phyloP scores from a whole-genome alignment of 2,329 filamentous ascomycete genomes.

The Cladosporium sp. region DNA sequence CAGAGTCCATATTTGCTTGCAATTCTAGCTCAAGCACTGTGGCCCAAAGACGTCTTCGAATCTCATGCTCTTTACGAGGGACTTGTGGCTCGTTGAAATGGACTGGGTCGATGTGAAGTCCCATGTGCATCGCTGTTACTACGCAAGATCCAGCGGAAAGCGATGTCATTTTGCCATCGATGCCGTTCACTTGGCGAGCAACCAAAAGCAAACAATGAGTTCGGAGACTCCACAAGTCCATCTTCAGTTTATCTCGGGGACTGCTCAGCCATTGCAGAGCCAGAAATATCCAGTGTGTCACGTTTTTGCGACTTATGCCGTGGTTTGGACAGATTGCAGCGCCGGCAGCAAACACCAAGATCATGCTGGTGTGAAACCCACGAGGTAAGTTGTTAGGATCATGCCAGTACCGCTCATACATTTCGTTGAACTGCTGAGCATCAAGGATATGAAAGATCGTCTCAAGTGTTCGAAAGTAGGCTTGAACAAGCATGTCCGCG shows the following conservation, averaged over 20 bases:
- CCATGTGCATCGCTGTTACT: constrained; percentile 11
- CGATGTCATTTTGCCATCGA: constrained; percentile 5
- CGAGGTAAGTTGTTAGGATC: neutral
- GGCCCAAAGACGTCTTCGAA: constrained; percentile 10
- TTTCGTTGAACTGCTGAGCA: neutral
- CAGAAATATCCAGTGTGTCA: constrained; percentile 5
- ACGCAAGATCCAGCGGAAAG: constrained; percentile 5
- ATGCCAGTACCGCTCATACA: constrained; percentile 7
- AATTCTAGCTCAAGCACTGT: constrained; percentile 10
- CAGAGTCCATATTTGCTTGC: constrained; percentile 3
- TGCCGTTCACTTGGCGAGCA: constrained; percentile 4
- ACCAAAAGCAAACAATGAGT: constrained; percentile 7
- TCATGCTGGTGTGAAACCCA: neutral
- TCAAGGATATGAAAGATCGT: constrained; percentile 2
- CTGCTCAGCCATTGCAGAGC: neutral
- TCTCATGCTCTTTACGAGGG: constrained; percentile 1
- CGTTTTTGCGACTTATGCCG: neutral
- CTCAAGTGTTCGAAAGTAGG: constrained; percentile 5
- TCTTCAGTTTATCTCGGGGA: constrained; percentile 2
- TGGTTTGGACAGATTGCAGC: constrained; percentile 3
- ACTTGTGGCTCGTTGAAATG: constrained; percentile 4
- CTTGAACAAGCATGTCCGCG: constrained; percentile 6
- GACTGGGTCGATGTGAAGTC: constrained; percentile 4
- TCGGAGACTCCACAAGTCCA: constrained; percentile 6
- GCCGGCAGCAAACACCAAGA: constrained; percentile 5